Base-by-base conservation (phyloP, 345 rosid species). In the Hevea brasiliensis region DNA sequence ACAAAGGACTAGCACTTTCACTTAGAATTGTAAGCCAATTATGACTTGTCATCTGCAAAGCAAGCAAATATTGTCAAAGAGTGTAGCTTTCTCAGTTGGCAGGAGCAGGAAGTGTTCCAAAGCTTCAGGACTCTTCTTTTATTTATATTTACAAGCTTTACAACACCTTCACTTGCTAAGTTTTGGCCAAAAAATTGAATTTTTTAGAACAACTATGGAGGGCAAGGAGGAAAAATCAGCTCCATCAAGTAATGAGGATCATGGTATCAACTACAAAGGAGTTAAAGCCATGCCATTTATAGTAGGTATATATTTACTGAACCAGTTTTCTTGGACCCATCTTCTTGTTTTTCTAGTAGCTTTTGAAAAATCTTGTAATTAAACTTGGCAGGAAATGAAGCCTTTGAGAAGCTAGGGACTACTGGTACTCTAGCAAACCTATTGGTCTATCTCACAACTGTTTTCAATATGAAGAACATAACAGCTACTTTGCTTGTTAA, bases 391-490 rank as follows among this genome's bases (percentile, higher is more conserved):
- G 75, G 80, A 13, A 76, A 76, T 50, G 80, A 76, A 42, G 45
- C 80, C 11, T 76, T 76, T 50, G 80, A 76, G 75, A 76, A 76
- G 67, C 67, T 76, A 2, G 80, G 80, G 7, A 35, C 72, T 2
- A 65, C 65, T 15, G 80, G 80, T 14, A 51, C 72, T 20, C 11
- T 26, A 5, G 3, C 75, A 37, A 76, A 76, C 60, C 59, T 76
- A 23, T 18, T 66, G 37, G 72, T 76, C 13, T 76, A 76, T 48
- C 65, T 76, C 2, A 64, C 71, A 0, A 56, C 67, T 3, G 67
- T 76, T 10, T 76, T 76, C 40, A 76, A 76, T 71, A 65, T 76
- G 80, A 76, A 65, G 23, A 71, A 56, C 35, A 41, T 71, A 4
- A 54, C 75, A 5, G 80, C 66, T 26, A 47, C 72, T 8, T 64